These are phyloP conservation scores for Phialemonium atrogriseum DNA, from an alignment of 2,329 filamentous ascomycete genomes.

Conservation along the genomic window DNA sequence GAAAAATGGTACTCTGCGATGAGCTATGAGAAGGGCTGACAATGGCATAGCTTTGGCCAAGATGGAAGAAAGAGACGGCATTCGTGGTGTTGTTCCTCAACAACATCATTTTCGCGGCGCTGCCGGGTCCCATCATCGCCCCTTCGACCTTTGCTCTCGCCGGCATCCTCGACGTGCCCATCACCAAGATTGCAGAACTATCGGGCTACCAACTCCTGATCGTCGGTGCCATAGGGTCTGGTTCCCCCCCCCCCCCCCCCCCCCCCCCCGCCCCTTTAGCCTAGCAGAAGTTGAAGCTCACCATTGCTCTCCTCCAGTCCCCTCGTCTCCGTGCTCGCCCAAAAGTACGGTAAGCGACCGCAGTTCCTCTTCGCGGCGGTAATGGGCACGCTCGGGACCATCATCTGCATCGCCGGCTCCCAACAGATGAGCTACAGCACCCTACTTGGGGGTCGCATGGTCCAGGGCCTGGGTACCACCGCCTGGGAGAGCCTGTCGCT, in stretches of 20 bases:
- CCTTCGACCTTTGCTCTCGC: constrained; percentile 12
- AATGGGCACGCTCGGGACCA: constrained; percentile 18
- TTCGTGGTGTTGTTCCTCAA: constrained; percentile 13
- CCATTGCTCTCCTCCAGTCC: constrained; percentile 2
- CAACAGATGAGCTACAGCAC: constrained; percentile 17
- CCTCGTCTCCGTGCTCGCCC: constrained; percentile 21
- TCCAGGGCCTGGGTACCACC: constrained; percentile 22
- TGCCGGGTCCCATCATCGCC: constrained; percentile 12
- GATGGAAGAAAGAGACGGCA: constrained; percentile 13
- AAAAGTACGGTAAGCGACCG: constrained; percentile 24
- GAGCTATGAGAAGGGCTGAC: too few species aligned
- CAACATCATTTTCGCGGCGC: constrained; percentile 12
- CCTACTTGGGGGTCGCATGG: constrained; percentile 21
- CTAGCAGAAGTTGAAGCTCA: too few species aligned
- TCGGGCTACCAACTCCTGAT: constrained; percentile 13
- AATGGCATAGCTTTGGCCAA: constrained; percentile 9
- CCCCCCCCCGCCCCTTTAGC: too few species aligned
- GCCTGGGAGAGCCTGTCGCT: constrained; percentile 23
- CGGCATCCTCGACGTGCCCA: constrained; percentile 13
- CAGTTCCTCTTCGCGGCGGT: constrained; percentile 22
- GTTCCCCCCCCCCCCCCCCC: neutral
- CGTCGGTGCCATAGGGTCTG: constrained; percentile 10
- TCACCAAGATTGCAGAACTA: constrained; percentile 16
- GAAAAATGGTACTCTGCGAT: neutral
- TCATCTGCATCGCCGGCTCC: constrained; percentile 19